Conservation (phyloP, 2,329 filamentous ascomycete species). For the Neonectria punicea region DNA sequence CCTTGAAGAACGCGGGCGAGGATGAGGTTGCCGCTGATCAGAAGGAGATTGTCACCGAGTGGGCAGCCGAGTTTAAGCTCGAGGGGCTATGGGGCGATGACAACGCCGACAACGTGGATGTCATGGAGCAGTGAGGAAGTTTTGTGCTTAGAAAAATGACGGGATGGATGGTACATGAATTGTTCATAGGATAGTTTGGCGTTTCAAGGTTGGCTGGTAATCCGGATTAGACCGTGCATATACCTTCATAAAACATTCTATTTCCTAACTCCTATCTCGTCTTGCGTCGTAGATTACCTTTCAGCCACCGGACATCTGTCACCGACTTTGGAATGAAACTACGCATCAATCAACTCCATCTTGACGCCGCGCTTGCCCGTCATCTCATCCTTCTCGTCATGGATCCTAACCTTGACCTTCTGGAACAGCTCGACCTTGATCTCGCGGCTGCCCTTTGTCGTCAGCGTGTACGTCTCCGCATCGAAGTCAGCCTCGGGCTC, state of each 20-base stretch:
- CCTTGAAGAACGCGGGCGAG: slow-evolving; percentile 53
- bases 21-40: slow-evolving; percentile 69
- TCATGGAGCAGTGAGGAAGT: slow-evolving; percentile 61
- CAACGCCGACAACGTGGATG: slow-evolving; percentile 51
- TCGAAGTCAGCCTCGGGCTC: slow-evolving; percentile 87
- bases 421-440: slow-evolving; percentile 85
- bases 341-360: slow-evolving; percentile 69
- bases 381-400: slow-evolving; percentile 90
- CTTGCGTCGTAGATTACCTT: slow-evolving; percentile 25
- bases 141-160: slow-evolving; percentile 37
- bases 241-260: slow-evolving; percentile 41
- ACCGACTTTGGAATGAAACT: slow-evolving; percentile 4
- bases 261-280: slow-evolving; percentile 36
- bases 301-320: slow-evolving; percentile 20
- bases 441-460: slow-evolving; percentile 64
- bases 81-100: slow-evolving; percentile 88
- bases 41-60: slow-evolving; percentile 89
- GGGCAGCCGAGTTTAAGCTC: slow-evolving; percentile 94
- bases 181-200: slow-evolving; percentile 46
- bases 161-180: slow-evolving; percentile 41
- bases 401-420: slow-evolving; percentile 88
- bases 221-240: slow-evolving; percentile 44
- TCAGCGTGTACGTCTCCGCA: slow-evolving; percentile 83
- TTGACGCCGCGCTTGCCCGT: slow-evolving; percentile 96
- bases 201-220: slow-evolving; percentile 48